These are phyloP conservation scores for Nitzschia sp. DNA, from an alignment of 108 stramenopile genomes.

Conservation along the genomic window DNA sequence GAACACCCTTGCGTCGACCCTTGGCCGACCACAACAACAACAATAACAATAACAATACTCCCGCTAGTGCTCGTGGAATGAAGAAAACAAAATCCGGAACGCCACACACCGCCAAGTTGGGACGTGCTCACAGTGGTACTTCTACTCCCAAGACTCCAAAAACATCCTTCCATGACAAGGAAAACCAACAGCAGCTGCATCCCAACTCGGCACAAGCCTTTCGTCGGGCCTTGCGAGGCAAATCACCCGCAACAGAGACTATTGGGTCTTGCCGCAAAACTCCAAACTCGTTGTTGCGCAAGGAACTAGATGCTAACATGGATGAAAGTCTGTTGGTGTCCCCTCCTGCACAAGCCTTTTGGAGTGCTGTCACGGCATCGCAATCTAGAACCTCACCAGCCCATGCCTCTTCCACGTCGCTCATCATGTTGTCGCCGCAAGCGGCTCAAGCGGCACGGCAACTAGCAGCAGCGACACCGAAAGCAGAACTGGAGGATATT, in stretches of 20 bases:
- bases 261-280: conserved; percentile 34
- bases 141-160: too few relatives aligned
- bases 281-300: conserved; percentile 42
- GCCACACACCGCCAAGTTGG: too few relatives aligned
- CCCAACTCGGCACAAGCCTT: conserved; percentile 3
- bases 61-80: too few relatives aligned
- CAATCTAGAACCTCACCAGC: background rate
- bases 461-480: conserved; percentile 15
- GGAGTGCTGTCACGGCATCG: conserved; percentile 12
- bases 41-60: background rate
- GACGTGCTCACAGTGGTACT: too few relatives aligned
- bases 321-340: conserved; percentile 42
- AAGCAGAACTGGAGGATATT: conserved; percentile 26
- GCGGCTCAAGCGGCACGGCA: conserved; percentile 27
- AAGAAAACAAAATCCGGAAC: too few relatives aligned
- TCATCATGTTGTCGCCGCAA: conserved; percentile 35
- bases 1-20: conserved; percentile 9
- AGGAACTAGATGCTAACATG: conserved; percentile 20
- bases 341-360: conserved; percentile 32
- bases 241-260: background rate
- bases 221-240: conserved; percentile 27
- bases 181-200: too few relatives aligned
- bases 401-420: conserved; percentile 14
- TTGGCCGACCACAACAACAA: conserved; percentile 15
- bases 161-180: background rate